Percentiles rank a stretch among this genome's conserved stretches.
These are phyloP conservation scores for Betula pendula DNA, from an alignment of 306 rosid species.

Conservation along the genomic window DNA sequence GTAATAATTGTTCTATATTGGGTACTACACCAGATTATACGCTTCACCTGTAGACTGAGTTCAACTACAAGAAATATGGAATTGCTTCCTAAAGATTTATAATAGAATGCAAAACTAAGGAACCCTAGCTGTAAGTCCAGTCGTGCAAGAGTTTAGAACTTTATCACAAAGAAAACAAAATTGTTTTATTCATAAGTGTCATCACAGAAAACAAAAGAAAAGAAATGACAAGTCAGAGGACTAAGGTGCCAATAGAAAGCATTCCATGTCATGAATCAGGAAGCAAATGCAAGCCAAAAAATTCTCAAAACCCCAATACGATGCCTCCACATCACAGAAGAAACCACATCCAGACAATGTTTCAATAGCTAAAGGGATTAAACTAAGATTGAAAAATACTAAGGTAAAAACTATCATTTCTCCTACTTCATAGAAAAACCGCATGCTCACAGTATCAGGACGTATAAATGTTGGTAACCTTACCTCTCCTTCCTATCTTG, in stretches of 20 bases:
- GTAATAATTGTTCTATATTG: background rate
- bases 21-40: background rate
- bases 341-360: background rate
- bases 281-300: background rate
- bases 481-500: conserved; percentile 92
- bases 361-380: background rate
- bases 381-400: background rate
- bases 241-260: background rate
- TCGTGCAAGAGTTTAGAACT: background rate
- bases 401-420: background rate
- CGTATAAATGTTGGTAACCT: background rate
- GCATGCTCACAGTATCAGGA: background rate
- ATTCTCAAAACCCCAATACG: background rate
- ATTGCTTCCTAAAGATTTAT: background rate
- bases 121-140: background rate
- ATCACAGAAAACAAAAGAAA: background rate
- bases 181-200: background rate
- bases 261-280: background rate
- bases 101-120: background rate
- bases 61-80: background rate
- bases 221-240: background rate
- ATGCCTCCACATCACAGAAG: background rate
- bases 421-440: background rate
- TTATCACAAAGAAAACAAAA: background rate
- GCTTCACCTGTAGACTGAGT: background rate